Evolutionary conservation across 371 early-diverging fungal species (phyloP).

Genomic region (Mucor circinelloides): DNA sequence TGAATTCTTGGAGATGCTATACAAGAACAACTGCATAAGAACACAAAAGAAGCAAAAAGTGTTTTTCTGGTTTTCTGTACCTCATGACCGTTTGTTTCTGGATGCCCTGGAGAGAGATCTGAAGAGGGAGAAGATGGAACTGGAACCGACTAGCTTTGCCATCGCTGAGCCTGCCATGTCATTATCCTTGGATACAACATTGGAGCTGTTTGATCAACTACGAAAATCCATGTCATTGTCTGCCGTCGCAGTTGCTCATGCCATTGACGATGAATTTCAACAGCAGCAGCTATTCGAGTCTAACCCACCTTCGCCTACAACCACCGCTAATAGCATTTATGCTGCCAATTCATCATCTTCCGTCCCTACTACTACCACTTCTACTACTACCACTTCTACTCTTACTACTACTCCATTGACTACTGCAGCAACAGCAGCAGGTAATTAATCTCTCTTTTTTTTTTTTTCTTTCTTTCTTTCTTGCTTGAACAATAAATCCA

Average conservation of each 20-base stretch:
- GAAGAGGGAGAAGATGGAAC: slow-evolving; percentile 88
- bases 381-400: background rate
- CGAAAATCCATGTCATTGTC: slow-evolving; percentile 45
- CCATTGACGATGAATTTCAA: slow-evolving; percentile 17
- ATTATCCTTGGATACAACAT: slow-evolving; percentile 58
- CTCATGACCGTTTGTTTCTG: slow-evolving; percentile 94
- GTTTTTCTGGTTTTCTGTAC: slow-evolving; percentile 98
- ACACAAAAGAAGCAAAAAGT: slow-evolving; percentile 99
- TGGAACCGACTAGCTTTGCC: slow-evolving; percentile 77
- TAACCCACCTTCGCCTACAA: slow-evolving; percentile 26
- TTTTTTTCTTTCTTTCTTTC: slow-evolving; percentile 10
- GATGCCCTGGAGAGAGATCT: slow-evolving; percentile 99
- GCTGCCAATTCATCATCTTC: background rate
- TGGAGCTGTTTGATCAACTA: slow-evolving; percentile 62
- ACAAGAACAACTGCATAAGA: slow-evolving; percentile 97
- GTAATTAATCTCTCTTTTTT: slow-evolving; percentile 19
- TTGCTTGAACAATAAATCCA: background rate
- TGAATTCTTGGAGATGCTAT: slow-evolving; percentile 96
- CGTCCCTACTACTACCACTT: background rate
- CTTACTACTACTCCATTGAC: background rate
- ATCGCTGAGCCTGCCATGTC: slow-evolving; percentile 63
- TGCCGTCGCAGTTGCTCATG: slow-evolving; percentile 39
- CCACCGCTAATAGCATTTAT: slow-evolving; percentile 7
- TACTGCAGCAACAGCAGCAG: slow-evolving; percentile 12
- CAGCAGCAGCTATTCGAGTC: slow-evolving; percentile 45